Evolutionary conservation across 208 protist species (phyloP).

Genomic region (Sergeia podlipaevii): DNA sequence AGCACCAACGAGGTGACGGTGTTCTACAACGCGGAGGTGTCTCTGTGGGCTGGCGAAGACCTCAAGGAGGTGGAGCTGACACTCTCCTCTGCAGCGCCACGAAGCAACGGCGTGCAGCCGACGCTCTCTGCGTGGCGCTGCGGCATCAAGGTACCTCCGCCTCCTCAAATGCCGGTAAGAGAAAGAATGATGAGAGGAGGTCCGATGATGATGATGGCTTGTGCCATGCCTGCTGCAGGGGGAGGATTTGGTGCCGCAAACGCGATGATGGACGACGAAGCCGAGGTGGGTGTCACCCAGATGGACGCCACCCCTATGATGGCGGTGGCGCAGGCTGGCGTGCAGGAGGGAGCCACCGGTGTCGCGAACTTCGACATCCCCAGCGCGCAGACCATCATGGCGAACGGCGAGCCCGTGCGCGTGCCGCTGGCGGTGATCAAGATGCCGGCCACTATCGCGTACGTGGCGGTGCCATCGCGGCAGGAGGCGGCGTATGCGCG

Average conservation of each 20-base stretch:
- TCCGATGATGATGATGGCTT: slow-evolving; percentile 4
- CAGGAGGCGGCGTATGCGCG: slow-evolving; percentile 12
- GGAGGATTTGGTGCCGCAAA: not conserved
- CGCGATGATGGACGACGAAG: not conserved
- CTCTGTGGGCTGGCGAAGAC: slow-evolving; percentile 6
- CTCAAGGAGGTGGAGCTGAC: slow-evolving; percentile 15
- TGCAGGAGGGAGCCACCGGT: not conserved
- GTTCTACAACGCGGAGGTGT: slow-evolving; percentile 22
- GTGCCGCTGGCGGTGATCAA: slow-evolving; percentile 15
- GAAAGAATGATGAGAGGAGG: not conserved
- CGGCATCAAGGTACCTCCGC: not conserved
- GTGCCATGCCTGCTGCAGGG: too few species aligned
- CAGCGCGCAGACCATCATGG: slow-evolving; percentile 8
- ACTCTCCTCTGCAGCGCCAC: slow-evolving; percentile 16
- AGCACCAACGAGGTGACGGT: slow-evolving; percentile 3
- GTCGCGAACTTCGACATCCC: slow-evolving; percentile 19
- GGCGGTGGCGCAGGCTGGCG: not conserved
- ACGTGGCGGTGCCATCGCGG: slow-evolving; percentile 12
- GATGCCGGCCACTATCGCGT: slow-evolving; percentile 16
- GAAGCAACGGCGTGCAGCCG: not conserved
- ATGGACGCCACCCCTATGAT: not conserved
- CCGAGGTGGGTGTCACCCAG: not conserved
- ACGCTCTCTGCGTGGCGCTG: slow-evolving; percentile 22
- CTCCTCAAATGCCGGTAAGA: not conserved
- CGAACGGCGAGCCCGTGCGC: slow-evolving; percentile 1